phyloP scores from a whole-genome alignment of 139 green algal species.

The Coccomyxa sp. region DNA sequence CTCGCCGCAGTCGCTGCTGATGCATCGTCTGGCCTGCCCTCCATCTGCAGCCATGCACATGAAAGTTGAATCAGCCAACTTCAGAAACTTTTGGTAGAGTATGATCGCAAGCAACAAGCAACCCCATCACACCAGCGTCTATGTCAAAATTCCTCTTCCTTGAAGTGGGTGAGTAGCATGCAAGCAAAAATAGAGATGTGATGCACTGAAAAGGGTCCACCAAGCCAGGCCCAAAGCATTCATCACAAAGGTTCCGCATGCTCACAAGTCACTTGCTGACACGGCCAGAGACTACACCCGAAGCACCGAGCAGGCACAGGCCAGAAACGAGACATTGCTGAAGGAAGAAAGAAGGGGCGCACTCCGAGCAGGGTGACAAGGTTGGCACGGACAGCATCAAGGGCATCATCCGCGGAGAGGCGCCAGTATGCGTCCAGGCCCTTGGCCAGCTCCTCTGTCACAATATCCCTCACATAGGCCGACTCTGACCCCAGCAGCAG shows the following conservation, averaged over 20 bases:
- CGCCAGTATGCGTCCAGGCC: slow-evolving; percentile 69
- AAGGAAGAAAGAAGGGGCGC: background rate
- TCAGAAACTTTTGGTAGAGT: background rate
- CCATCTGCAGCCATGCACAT: background rate
- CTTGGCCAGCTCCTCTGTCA: slow-evolving; percentile 83
- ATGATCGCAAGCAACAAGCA: background rate
- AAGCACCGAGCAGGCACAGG: too few relatives aligned
- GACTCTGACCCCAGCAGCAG: slow-evolving; percentile 73
- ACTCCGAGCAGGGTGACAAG: slow-evolving; percentile 1
- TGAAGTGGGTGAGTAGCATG: too few relatives aligned
- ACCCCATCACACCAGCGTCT: background rate
- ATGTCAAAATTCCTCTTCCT: background rate
- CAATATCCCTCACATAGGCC: slow-evolving; percentile 68
- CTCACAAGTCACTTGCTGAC: too few relatives aligned
- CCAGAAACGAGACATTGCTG: too few relatives aligned
- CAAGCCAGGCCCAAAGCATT: background rate
- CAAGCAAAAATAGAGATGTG: background rate
- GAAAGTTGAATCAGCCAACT: background rate
- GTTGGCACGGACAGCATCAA: slow-evolving; percentile 15
- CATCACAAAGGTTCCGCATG: background rate
- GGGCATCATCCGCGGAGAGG: slow-evolving; percentile 42
- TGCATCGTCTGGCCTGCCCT: background rate
- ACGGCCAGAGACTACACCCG: too few relatives aligned
- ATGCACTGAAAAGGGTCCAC: too few relatives aligned
- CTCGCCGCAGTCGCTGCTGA: background rate